Evolutionary conservation across 2,329 filamentous ascomycete species (phyloP).

Genomic region (Diaporthe helianthi): DNA sequence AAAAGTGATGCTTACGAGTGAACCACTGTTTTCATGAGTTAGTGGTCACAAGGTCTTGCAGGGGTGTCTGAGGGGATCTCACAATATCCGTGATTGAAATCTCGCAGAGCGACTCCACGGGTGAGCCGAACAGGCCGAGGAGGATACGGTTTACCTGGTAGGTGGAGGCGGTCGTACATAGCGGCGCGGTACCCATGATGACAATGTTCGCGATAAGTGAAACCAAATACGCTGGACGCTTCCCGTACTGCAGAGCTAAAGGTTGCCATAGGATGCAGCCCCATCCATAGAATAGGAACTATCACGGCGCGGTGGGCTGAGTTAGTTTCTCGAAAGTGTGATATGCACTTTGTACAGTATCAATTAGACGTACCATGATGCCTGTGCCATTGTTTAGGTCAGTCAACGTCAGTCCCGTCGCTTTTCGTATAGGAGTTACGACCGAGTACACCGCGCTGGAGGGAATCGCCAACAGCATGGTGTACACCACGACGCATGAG

Average conservation of each 20-base stretch:
- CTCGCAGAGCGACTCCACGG: conserved; percentile 42
- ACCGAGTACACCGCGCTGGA: conserved; percentile 49
- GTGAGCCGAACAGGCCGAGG: conserved; percentile 40
- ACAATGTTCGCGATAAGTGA: conserved; percentile 39
- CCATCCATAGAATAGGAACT: conserved; percentile 46
- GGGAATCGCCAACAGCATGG: conserved; percentile 53
- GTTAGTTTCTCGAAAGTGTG: background rate
- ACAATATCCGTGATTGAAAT: conserved; percentile 42
- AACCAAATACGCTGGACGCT: conserved; percentile 43
- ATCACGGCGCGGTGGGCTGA: background rate
- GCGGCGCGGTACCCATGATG: conserved; percentile 41
- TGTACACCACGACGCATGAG: conserved; percentile 40
- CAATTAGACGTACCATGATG: conserved; percentile 40
- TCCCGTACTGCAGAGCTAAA: conserved; percentile 43
- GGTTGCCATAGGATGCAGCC: conserved; percentile 45
- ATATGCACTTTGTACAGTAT: background rate
- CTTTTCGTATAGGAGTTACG: conserved; percentile 45
- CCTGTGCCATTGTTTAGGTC: conserved; percentile 50
- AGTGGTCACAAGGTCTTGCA: background rate
- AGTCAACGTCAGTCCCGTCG: conserved; percentile 43
- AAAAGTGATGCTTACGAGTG: no score
- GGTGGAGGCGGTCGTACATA: conserved; percentile 39
- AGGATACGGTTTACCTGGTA: conserved; percentile 43
- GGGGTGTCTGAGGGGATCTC: background rate
- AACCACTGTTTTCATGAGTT: conserved; percentile 34